Evolutionary conservation across 768 basidiomycete species (phyloP).

Genomic region (Boletellus ananas): DNA sequence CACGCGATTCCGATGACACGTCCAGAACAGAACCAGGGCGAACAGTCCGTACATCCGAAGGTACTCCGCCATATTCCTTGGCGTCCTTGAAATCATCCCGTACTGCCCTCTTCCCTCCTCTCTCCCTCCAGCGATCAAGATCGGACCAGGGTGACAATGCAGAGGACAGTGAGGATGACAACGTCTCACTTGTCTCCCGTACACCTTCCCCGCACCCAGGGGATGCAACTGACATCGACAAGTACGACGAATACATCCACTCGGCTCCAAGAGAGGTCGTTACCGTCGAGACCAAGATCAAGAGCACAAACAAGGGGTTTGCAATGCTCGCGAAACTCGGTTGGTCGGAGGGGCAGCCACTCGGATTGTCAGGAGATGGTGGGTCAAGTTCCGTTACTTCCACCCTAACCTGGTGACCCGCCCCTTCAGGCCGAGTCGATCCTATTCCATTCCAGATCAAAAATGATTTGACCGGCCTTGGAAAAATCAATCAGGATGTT

Average conservation of each 20-base stretch:
- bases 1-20: slow-evolving; percentile 59
- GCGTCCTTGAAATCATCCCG: slow-evolving; percentile 40
- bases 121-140: slow-evolving; percentile 61
- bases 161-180: slow-evolving; percentile 56
- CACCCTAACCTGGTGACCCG: neutral
- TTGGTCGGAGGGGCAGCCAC: slow-evolving; percentile 75
- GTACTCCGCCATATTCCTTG: slow-evolving; percentile 59
- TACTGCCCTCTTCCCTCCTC: slow-evolving; percentile 52
- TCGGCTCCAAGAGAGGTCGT: slow-evolving; percentile 58
- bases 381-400: slow-evolving; percentile 7
- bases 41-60: slow-evolving; percentile 43
- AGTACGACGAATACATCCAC: slow-evolving; percentile 63
- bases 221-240: slow-evolving; percentile 54
- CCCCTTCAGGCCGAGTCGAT: slow-evolving; percentile 64
- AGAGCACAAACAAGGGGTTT: slow-evolving; percentile 77
- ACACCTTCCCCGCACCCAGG: slow-evolving; percentile 62
- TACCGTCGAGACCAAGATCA: slow-evolving; percentile 79
- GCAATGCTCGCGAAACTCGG: slow-evolving; percentile 76
- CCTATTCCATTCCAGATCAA: slow-evolving; percentile 82
- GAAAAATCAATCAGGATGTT: slow-evolving; percentile 74
- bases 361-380: slow-evolving; percentile 79
- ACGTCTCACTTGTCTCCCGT: slow-evolving; percentile 70
- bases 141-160: slow-evolving; percentile 31
- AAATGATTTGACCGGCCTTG: slow-evolving; percentile 72
- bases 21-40: slow-evolving; percentile 27